Evolutionary conservation across 2,329 filamentous ascomycete genomes (phyloP), one percentile per base, ranked within the genome.

Genomic region (Bipolaris gigantea): DNA sequence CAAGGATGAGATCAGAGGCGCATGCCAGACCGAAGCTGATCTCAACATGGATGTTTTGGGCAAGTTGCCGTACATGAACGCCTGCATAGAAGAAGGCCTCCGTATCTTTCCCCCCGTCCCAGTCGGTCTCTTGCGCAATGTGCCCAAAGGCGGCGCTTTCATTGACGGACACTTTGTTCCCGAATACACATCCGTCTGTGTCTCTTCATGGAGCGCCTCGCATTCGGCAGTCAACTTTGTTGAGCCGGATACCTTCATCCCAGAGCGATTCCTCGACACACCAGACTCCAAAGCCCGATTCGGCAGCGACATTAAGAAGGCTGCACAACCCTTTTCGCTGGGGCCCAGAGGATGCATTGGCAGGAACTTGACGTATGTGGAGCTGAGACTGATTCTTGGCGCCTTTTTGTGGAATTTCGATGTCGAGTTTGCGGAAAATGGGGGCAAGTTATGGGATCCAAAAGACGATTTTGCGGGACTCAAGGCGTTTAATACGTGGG

Each of bases 91-190:
- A 48, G 79, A 82, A 64, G 75, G 72, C 2, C 64, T 81, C 5
- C 70, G 79, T 7, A 74, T 79, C 47, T 77, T 77, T 59, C 78
- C 79, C 1, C 77, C 79, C 0, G 74, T 80, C 4, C 73, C 77
- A 5, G 70, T 71, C 23, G 75, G 76, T 6, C 68, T 78, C 16
- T 62, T 75, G 13, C 70, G 76, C 5, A 62, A 66, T 5, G 67
- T 73, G 0, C 71, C 73, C 6, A 61, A 67, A 18, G 72, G 66
- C 9, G 77, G 77, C 3, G 64, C 66, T 4, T 30, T 63, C 0
- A 73, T 79, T 30, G 70, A 70, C 54, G 76, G 75, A 2, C 56
- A 74, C 35, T 60, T 50, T n/a, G 60, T 79, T 5, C 75, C 76
- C 2, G 73, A 50, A 15, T 48, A 59, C 40, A 73, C 65, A 4